Evolutionary conservation across 306 rosid genomes (phyloP).

Genomic region (Lathyrus tuberosus): DNA sequence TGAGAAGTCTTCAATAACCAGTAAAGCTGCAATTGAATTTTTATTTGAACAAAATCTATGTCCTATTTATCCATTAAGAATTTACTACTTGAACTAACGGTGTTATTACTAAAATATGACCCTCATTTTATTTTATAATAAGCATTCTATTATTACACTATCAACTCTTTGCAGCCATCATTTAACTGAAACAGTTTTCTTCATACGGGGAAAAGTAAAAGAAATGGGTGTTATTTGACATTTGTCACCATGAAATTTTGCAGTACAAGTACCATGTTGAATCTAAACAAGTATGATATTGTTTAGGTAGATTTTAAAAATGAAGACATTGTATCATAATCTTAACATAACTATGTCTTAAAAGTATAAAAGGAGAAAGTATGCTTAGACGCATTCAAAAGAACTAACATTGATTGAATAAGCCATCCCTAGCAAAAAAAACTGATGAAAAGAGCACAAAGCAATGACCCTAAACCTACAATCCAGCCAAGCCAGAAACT

Average conservation of each 20-base stretch:
- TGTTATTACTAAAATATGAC: conserved; percentile 6
- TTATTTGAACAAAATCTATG: conserved; percentile 14
- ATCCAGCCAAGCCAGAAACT: conserved; percentile 92
- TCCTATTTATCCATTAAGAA: conserved; percentile 10
- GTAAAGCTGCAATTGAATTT: no score
- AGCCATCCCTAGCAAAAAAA: conserved; percentile 89
- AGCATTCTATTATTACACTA: conserved; percentile 2
- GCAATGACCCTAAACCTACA: conserved; percentile 96
- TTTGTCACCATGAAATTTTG: conserved; percentile 10
- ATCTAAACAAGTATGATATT: no score
- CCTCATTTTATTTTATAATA: neutral
- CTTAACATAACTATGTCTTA: no score
- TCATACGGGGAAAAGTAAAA: conserved; percentile 13
- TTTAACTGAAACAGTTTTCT: neutral
- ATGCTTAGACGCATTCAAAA: conserved; percentile 10
- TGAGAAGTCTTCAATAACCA: no score
- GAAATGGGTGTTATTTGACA: conserved; percentile 29
- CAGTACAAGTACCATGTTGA: neutral
- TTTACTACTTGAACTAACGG: conserved; percentile 21
- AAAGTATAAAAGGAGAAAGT: conserved; percentile 16
- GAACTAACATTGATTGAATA: conserved; percentile 91
- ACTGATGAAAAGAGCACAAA: conserved; percentile 93
- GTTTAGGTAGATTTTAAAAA: no score
- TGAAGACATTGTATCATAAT: no score
- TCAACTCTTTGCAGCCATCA: conserved; percentile 24